Base-by-base conservation (phyloP, 768 basidiomycete species). In the Paxillus rubicundulus region DNA sequence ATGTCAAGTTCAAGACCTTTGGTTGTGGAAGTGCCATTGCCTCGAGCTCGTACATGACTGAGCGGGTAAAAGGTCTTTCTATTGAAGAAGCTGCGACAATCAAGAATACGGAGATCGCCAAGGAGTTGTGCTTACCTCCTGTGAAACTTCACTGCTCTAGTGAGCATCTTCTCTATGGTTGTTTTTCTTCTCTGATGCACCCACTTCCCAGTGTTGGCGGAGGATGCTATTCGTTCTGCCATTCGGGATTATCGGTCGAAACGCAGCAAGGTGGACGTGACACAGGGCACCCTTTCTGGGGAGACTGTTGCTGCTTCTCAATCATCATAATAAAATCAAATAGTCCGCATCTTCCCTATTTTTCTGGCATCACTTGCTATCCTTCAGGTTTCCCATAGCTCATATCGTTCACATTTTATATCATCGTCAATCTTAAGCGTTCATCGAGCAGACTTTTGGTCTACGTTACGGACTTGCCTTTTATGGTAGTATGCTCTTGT, bases 1-100 rank as follows among this genome's bases (percentile, higher is more conserved):
- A 99, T 68, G 97, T 98, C 73, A 97, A 96, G 74, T 98, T 98
- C 80, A 99, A 98, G 79, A 98, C 97, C 0, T 98, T 99, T 71
- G 96, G 97, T 3, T 98, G 97, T 70, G 97, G 97, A 48, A 95
- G 92, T 58, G 94, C 94, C 61, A 99, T 99, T 54, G 97, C 97
- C 1, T 96, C 93, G 1, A 94, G 92, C 65, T 95, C 92, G 7
- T 99, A 96, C 70, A 94, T 98, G 91, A 99, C 97, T 16, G 96
- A 99, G 75, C 89, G 94, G 47, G 96, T 99, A 55, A 96, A 86
- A 74, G 97, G 97, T 21, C 79, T 98, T 55, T 86, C 87, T 9
- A 73, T 99, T 50, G 97, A 98, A 48, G 92, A 94, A 54, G 97
- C 97, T 8, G 92, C 92, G 49, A 86, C 87, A 68, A 96, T 99